Base-by-base conservation (phyloP, 495 filamentous ascomycete genomes). In the Penicillium lagena region DNA sequence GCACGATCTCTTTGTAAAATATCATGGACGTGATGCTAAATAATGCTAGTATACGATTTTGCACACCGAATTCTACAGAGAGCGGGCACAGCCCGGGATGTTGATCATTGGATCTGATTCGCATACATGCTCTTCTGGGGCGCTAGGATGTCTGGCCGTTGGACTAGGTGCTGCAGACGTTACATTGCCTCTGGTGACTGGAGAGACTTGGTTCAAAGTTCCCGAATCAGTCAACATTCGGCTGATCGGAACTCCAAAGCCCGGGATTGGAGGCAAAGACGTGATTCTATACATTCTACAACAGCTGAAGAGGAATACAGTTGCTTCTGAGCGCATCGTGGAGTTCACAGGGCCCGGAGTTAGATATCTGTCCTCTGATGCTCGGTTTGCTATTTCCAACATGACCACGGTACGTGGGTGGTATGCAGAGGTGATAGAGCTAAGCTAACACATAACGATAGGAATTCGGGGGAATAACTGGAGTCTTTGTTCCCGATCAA, bases 391-490 rank as follows among this genome's bases (percentile, higher is more conserved):
- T 1, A 69, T 74, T 35, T 56, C 56, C 9, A 76, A 76, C 35
- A 76, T 76, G 72, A 66, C 61, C 4, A 70, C 70, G 12, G 67
- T 69, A 54, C 1, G 17, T 17, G 17, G 17, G 17, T 17, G 17
- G 4, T 17, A 17, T 4, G 17, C 17, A 17, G 17, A 4, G 17
- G 17, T 17, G 17, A 17, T 1, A 17, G 17, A 17, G 17, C 17
- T 17, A 17, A 17, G 17, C 17, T 17, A 48, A 11, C 27, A 36
- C 33, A 13, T 12, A 17, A 10, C 12, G 4, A 29, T 30, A 70
- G 64, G 70, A 76, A 40, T 64, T 76, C 45, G 72, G 71, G 7
- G 70, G 62, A 9, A 59, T 76, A n/a, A 66, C 62, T 7, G 71
- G 61, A 7, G 50, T 68, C 9, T 73, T 71, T 35, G 62, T 55